Base-by-base conservation (phyloP, 2,329 filamentous ascomycete species). In the Lanzia echinophila region DNA sequence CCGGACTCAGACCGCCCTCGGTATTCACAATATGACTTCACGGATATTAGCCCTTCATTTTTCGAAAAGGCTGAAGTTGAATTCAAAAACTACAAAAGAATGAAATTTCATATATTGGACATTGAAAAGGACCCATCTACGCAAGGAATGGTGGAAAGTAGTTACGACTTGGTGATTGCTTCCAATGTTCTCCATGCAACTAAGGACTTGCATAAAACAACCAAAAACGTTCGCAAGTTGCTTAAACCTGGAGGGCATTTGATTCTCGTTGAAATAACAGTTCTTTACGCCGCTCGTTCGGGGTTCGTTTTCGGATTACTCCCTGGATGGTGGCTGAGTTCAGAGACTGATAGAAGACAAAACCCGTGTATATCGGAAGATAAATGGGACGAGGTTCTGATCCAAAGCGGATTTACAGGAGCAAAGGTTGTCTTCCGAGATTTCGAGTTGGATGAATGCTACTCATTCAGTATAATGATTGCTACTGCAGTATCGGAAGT, bases 281-380 rank as follows among this genome's bases (percentile, higher is more conserved):
- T 12, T 15, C 24, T 47, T n/a, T n/a, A 44, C 4, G 15, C 39
- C 52, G 7, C 44, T 47, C 10, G 12, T 56, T 28, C 41, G 19
- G 31, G 50, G 6, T 57, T 53, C 47, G 22, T 36, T 2, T 67
- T 72, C n/a, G 69, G 68, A 1, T 55, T 62, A 3, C 55, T 74
- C 0, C 64, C 69, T 10, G 71, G 70, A 0, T 74, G 70, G 71
- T 73, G 69, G 70, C 44, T 64, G 3, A 65, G 66, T 6, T 59
- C 50, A 24, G 59, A 68, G 53, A 48, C 63, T 20, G 62, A 66
- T 20, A 62, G 69, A 2, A 54, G 47, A 24, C 13, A 48, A 31
- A 43, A 58, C 50, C 28, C 61, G 32, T n/a, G 41, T 34, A 17
- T 64, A 8, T 36, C 61, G 1, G 42, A 42, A 11, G 49, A 50